Percentiles rank a stretch among this genome's conserved stretches.
phyloP scores from a whole-genome alignment of 179 eudicot genomes.

The Silene coronaria region DNA sequence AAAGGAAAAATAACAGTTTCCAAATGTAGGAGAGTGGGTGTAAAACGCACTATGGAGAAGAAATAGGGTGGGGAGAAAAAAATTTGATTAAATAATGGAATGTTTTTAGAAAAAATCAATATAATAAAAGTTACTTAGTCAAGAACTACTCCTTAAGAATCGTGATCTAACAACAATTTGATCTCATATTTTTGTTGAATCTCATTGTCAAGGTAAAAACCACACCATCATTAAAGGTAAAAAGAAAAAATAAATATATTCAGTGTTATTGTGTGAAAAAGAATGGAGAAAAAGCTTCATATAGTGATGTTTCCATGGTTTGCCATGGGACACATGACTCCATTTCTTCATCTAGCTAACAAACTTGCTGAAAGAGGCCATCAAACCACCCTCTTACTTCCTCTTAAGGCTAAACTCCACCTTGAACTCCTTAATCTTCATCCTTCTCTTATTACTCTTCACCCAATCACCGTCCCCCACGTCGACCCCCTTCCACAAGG shows the following conservation, averaged over 20 bases:
- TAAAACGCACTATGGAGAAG: too few relatives aligned
- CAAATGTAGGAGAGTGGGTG: too few relatives aligned
- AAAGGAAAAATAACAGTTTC: too few relatives aligned
- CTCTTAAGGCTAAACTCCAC: constrained; percentile 38
- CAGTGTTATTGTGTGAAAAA: too few relatives aligned
- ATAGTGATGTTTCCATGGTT: constrained; percentile 80
- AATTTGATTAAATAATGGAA: too few relatives aligned
- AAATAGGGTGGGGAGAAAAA: too few relatives aligned
- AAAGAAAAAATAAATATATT: not conserved
- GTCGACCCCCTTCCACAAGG: constrained; percentile 52
- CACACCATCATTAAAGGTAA: not conserved
- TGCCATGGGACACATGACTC: constrained; percentile 74
- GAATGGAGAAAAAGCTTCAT: constrained; percentile 33
- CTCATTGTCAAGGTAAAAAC: too few relatives aligned
- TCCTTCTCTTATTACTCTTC: constrained; percentile 42
- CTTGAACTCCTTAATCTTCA: constrained; percentile 31
- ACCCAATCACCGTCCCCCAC: constrained; percentile 39
- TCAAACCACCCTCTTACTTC: constrained; percentile 44
- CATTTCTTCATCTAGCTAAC: constrained; percentile 62
- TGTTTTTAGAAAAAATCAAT: too few relatives aligned
- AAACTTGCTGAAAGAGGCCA: constrained; percentile 59
- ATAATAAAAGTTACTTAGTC: too few relatives aligned
- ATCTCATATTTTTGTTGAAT: too few relatives aligned
- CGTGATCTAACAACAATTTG: not conserved
- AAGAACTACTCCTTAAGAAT: not conserved